These are phyloP conservation scores for Cucurbita pepo DNA, from an alignment of 306 rosid genomes.

Conservation along the genomic window DNA sequence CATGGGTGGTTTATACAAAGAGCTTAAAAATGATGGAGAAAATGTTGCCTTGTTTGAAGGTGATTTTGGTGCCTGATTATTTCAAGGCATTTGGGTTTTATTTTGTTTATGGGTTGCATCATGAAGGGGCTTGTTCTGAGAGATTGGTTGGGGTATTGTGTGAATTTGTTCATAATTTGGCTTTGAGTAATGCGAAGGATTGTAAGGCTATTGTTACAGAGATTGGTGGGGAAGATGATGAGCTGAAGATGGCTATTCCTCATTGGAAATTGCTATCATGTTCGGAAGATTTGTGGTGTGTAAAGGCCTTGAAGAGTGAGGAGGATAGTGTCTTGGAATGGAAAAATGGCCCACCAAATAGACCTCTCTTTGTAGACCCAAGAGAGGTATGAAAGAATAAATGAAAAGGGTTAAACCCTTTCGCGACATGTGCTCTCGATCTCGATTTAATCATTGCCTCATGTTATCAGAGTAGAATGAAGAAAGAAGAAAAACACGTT, in stretches of 20 bases:
- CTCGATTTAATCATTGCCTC: background rate
- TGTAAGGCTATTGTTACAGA: slow-evolving; percentile 68
- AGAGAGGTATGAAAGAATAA: slow-evolving; percentile 56
- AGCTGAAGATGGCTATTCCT: slow-evolving; percentile 49
- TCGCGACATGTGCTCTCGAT: background rate
- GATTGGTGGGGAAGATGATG: slow-evolving; percentile 46
- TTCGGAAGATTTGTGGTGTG: slow-evolving; percentile 87
- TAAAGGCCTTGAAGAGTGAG: slow-evolving; percentile 42
- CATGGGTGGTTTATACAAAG: slow-evolving; percentile 47
- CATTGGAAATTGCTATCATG: slow-evolving; percentile 72
- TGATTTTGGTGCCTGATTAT: slow-evolving; percentile 49
- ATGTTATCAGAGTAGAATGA: background rate
- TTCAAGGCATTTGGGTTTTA: slow-evolving; percentile 76
- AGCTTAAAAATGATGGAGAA: slow-evolving; percentile 47
- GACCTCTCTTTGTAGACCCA: slow-evolving; percentile 90
- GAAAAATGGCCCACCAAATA: slow-evolving; percentile 41
- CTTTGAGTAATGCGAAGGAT: slow-evolving; percentile 21
- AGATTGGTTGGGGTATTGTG: slow-evolving; percentile 52
- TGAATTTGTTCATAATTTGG: slow-evolving; percentile 66
- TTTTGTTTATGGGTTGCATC: slow-evolving; percentile 66
- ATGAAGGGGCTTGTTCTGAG: slow-evolving; percentile 61
- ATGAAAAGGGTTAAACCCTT: background rate
- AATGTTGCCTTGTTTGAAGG: slow-evolving; percentile 64
- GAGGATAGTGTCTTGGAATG: slow-evolving; percentile 15
- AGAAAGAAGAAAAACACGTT: background rate